These are phyloP conservation scores for Saksenaea oblongispora DNA, from an alignment of 371 early-diverging fungal species.

Conservation along the genomic window DNA sequence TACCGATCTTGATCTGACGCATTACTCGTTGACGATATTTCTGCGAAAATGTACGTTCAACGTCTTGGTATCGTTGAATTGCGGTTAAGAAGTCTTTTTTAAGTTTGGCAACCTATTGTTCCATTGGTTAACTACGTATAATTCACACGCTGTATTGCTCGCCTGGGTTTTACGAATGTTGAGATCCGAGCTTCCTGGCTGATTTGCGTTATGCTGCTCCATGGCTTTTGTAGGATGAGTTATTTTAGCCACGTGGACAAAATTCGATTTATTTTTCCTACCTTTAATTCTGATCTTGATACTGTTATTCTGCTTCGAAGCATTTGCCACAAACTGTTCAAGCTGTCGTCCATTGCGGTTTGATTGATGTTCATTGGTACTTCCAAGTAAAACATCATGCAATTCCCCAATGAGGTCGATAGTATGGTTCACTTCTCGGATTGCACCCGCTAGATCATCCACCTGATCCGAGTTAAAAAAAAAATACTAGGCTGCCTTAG, in stretches of 20 bases:
- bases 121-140: background rate
- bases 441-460: conserved; percentile 56
- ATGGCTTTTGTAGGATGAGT: conserved; percentile 12
- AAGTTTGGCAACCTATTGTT: conserved; percentile 1
- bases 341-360: conserved; percentile 58
- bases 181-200: conserved; percentile 23
- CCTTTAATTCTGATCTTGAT: conserved; percentile 62
- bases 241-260: background rate
- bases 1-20: conserved; percentile 76
- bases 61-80: conserved; percentile 73
- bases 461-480: conserved; percentile 39
- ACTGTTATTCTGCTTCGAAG: conserved; percentile 52
- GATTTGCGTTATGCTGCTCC: conserved; percentile 26
- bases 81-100: conserved; percentile 74
- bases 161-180: conserved; percentile 38
- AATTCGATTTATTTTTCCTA: background rate
- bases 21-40: conserved; percentile 78
- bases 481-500: background rate
- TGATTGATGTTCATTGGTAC: conserved; percentile 63
- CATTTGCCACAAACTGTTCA: conserved; percentile 57
- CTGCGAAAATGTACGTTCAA: conserved; percentile 71
- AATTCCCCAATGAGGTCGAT: conserved; percentile 62
- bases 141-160: background rate
- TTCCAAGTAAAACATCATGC: conserved; percentile 63
- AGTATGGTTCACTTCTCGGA: conserved; percentile 54